A percentile compares a stretch with the other conserved stretches of the same genome.
phyloP scores from a whole-genome alignment of 2,329 filamentous ascomycete genomes.

The Orbilia oligospora region DNA sequence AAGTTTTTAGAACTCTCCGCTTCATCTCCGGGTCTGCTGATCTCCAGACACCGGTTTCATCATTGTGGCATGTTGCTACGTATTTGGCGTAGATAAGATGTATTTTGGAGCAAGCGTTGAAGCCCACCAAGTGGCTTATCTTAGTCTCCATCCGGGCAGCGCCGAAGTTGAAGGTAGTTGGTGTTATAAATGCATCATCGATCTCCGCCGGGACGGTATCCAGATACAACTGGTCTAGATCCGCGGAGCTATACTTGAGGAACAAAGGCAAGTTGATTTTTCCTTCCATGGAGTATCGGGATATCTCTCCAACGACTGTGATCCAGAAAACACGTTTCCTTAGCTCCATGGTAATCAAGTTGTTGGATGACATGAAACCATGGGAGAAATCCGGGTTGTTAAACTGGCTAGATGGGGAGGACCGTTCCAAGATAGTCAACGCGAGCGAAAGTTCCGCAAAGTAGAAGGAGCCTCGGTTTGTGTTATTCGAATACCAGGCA shows the following conservation, averaged over 20 bases:
- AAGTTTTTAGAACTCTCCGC: constrained; percentile 56
- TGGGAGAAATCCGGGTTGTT: constrained; percentile 60
- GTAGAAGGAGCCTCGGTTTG: constrained; percentile 51
- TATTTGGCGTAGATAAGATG: constrained; percentile 59
- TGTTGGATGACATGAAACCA: constrained; percentile 58
- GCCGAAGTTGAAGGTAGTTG: constrained; percentile 50
- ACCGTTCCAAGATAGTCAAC: constrained; percentile 52
- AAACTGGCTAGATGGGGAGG: constrained; percentile 57
- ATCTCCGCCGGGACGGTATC: constrained; percentile 54
- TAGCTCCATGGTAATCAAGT: constrained; percentile 57
- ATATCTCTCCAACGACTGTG: constrained; percentile 59
- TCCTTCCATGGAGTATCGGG: constrained; percentile 59
- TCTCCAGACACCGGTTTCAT: constrained; percentile 59
- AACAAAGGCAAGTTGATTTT: constrained; percentile 57
- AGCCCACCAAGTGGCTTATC: constrained; percentile 56
- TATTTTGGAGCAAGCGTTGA: constrained; percentile 60
- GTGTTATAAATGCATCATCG: constrained; percentile 56
- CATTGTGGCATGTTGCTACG: constrained; percentile 55
- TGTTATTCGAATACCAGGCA: constrained; percentile 59
- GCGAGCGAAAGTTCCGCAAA: constrained; percentile 56
- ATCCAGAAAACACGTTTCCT: constrained; percentile 60
- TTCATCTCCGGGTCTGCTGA: constrained; percentile 58
- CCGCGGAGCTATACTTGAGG: constrained; percentile 54
- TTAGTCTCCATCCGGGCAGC: constrained; percentile 44
- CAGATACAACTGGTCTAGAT: constrained; percentile 52